Percentiles rank a stretch among this genome's conserved stretches.
Conservation (phyloP, 768 basidiomycete genomes). For the Boletus pseudo-olivaceus region DNA sequence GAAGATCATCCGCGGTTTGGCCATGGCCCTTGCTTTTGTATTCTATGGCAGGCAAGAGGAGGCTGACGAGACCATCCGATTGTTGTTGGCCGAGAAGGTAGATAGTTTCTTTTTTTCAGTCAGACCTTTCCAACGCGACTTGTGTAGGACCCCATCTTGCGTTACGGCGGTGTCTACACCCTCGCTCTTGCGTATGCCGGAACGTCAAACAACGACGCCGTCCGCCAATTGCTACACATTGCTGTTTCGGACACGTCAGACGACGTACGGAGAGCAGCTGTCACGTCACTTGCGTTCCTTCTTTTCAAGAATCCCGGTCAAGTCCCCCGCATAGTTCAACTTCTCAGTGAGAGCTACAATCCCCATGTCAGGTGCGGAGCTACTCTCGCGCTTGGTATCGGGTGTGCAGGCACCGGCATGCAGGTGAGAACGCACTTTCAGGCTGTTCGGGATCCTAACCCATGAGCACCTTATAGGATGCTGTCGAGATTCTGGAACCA, state of each 20-base stretch:
- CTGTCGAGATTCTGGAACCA: conserved; percentile 93
- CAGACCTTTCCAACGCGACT: conserved; percentile 1
- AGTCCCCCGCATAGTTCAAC: conserved; percentile 94
- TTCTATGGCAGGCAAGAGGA: conserved; percentile 92
- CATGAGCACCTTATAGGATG: conserved; percentile 56
- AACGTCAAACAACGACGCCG: conserved; percentile 90
- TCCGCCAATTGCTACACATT: conserved; percentile 88
- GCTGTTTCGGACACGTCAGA: conserved; percentile 98
- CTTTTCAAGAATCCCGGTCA: conserved; percentile 96
- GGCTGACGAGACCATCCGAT: conserved; percentile 79
- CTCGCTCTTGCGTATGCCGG: conserved; percentile 96
- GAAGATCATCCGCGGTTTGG: conserved; percentile 96
- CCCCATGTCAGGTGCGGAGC: conserved; percentile 98
- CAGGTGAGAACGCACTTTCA: conserved; percentile 50
- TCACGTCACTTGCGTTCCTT: conserved; percentile 92
- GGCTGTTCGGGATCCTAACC: not conserved
- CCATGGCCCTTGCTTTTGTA: conserved; percentile 88
- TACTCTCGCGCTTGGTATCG: conserved; percentile 92
- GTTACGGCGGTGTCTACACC: conserved; percentile 97
- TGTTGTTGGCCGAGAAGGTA: conserved; percentile 84
- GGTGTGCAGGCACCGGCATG: conserved; percentile 95
- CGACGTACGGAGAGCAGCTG: conserved; percentile 94
- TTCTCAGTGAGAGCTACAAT: conserved; percentile 97
- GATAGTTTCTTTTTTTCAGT: conserved; percentile 2
- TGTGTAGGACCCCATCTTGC: conserved; percentile 86